Evolutionary conservation across 208 protist genomes (phyloP), one percentile per base, ranked within the genome.

Genomic region (Crithidia expoeki): DNA sequence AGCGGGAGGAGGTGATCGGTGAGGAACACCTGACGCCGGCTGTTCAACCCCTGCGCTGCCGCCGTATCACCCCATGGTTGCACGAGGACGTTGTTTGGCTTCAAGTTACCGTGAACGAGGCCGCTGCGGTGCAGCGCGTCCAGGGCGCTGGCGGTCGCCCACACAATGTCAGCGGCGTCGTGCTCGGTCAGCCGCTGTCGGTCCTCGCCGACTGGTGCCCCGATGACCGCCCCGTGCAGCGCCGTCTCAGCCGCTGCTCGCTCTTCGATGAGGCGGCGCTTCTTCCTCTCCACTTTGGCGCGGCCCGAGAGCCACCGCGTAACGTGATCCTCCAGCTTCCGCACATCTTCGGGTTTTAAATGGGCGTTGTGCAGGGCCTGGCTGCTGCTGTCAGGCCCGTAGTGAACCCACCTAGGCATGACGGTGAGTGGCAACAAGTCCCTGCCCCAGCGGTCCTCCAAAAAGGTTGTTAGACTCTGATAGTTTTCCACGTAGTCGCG

Each of bases 31-130:
- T 68, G 38, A 11, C 59, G 47, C 16, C 53, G 38, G 17, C 19
- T 30, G 11, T 17, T 42, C 36, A 12, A 16, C 36, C 36, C 12
- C 12, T 42, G 10, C 21, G 32, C 17, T 2, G 21, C 21, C 21
- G n/a, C 27, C 7, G 55, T 32, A 7, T 27, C 50, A 11, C 56
- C 5, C 40, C 40, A 52, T 21, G 33, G 46, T 7, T 58, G n/a
- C 4, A 92, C 60, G 17, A 92, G n/a, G 17, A 92, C 65, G 64
- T 82, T 88, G 70, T 74, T 81, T 4, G 80, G 80, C 27, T 84
- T 86, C 46, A 92, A 32, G 46, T 84, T 83, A 27, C 86, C 86
- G 75, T 92, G 86, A 0, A 75, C 25, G 12, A 79, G 21, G 4
- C 66, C 72, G 28, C 28, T 34, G 40, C 58, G 36, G 50, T 78